These are phyloP conservation scores for Capsella bursapastoris DNA, from an alignment of 345 rosid species.

Conservation along the genomic window DNA sequence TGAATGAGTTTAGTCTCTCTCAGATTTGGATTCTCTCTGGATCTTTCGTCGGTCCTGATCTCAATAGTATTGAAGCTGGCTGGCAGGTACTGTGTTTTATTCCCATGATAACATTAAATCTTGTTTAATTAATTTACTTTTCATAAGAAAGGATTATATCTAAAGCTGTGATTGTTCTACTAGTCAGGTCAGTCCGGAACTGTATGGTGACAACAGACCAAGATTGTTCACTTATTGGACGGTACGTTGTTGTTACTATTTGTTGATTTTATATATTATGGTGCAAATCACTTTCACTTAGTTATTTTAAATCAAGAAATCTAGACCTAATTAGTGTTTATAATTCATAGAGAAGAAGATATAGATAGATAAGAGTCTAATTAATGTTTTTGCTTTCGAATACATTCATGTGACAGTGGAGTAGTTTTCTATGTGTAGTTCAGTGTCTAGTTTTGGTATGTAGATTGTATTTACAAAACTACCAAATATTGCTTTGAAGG, in stretches of 20 bases:
- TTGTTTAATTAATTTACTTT: neutral
- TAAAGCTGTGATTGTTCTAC: slow-evolving; percentile 73
- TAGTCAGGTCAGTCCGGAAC: slow-evolving; percentile 99
- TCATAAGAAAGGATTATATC: slow-evolving; percentile 3
- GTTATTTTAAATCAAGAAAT: neutral
- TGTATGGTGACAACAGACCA: slow-evolving; percentile 95
- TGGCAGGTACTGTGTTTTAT: slow-evolving; percentile 80
- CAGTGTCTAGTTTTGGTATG: slow-evolving; percentile 37
- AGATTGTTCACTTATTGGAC: slow-evolving; percentile 98
- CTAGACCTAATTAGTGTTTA: too few relatives aligned
- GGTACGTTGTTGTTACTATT: slow-evolving; percentile 49
- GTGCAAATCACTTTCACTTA: slow-evolving; percentile 17
- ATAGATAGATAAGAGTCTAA: neutral
- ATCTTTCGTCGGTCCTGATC: slow-evolving; percentile 93
- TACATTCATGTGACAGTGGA: slow-evolving; percentile 41
- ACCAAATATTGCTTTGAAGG: slow-evolving; percentile 40
- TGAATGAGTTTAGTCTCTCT: slow-evolving; percentile 96
- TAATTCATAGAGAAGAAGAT: too few relatives aligned
- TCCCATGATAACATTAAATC: neutral
- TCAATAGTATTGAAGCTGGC: slow-evolving; percentile 99
- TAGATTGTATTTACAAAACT: slow-evolving; percentile 26
- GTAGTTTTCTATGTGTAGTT: slow-evolving; percentile 35
- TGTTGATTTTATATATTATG: neutral
- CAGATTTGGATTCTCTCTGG: slow-evolving; percentile 98
- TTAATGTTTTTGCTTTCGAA: slow-evolving; percentile 15